Conservation (phyloP, 345 rosid species). For the Eucalyptus polyanthemos region DNA sequence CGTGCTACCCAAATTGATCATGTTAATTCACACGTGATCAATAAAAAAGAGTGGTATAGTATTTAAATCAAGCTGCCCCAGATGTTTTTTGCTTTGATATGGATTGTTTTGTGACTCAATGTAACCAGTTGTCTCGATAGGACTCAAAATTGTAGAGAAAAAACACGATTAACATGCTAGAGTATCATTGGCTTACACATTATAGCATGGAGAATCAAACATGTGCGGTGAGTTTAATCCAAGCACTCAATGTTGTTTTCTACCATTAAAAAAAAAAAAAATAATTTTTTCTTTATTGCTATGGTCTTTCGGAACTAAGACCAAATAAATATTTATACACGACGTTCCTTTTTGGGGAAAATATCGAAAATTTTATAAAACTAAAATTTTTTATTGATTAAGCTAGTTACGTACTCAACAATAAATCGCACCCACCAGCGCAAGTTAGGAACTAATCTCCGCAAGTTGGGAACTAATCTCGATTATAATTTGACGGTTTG, state of each 20-base stretch:
- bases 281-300: not conserved
- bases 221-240: not conserved
- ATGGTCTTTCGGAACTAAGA: not conserved
- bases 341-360: not conserved
- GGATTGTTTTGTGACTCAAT: not conserved
- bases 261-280: not conserved
- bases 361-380: not conserved
- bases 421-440: not conserved
- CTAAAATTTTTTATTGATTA: not conserved
- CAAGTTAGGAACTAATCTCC: not conserved
- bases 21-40: not conserved
- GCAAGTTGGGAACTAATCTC: not conserved
- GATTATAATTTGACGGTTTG: not conserved
- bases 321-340: not conserved
- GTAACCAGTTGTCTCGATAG: not conserved
- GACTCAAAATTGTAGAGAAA: not conserved
- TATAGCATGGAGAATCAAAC: not conserved
- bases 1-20: rapidly evolving
- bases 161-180: not conserved
- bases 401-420: not conserved
- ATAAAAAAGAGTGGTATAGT: not conserved
- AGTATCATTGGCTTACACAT: not conserved
- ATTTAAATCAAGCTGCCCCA: not conserved
- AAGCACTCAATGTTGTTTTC: not conserved
- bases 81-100: not conserved